A percentile compares a stretch with the other conserved stretches of the same genome.
These are phyloP conservation scores for Penicillium macrosclerotiorum DNA, from an alignment of 495 filamentous ascomycete species.

Conservation along the genomic window DNA sequence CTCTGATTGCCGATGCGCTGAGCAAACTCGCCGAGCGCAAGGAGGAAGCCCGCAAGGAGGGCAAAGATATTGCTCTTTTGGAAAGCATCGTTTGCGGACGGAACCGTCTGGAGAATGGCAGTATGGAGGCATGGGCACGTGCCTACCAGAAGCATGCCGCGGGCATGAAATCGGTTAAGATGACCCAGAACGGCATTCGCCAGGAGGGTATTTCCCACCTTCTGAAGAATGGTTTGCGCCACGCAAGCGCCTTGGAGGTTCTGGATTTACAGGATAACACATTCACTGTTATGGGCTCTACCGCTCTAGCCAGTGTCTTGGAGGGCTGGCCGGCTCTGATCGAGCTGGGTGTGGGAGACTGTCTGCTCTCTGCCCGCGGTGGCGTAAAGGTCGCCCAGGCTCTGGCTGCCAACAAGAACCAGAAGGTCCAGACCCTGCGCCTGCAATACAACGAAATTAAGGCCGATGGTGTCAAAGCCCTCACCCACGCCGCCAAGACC, in stretches of 20 bases:
- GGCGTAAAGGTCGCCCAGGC: constrained; percentile 69
- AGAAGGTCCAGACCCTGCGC: constrained; percentile 72
- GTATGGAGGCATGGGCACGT: constrained; percentile 91
- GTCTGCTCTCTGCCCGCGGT: constrained; percentile 76
- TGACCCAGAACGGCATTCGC: constrained; percentile 97
- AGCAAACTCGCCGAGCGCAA: constrained; percentile 77
- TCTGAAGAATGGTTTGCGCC: constrained; percentile 70
- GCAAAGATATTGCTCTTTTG: constrained; percentile 70
- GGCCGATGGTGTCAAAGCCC: constrained; percentile 62
- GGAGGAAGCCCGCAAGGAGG: constrained; percentile 65
- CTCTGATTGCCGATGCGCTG: constrained; percentile 76
- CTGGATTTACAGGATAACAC: constrained; percentile 97
- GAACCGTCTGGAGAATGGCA: constrained; percentile 92
- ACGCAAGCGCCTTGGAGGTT: constrained; percentile 61
- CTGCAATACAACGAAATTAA: constrained; percentile 96
- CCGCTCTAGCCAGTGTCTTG: constrained; percentile 71
- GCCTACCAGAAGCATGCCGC: constrained; percentile 76
- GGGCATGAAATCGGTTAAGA: constrained; percentile 78
- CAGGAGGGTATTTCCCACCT: constrained; percentile 84
- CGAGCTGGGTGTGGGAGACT: constrained; percentile 89
- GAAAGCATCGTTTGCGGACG: constrained; percentile 95
- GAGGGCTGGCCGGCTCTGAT: constrained; percentile 69
- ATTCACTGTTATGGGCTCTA: constrained; percentile 79
- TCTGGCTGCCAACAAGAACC: constrained; percentile 70
- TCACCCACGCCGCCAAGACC: constrained; percentile 62